Conservation (phyloP, 2,329 filamentous ascomycete species). For the Podosphaera leucotricha region DNA sequence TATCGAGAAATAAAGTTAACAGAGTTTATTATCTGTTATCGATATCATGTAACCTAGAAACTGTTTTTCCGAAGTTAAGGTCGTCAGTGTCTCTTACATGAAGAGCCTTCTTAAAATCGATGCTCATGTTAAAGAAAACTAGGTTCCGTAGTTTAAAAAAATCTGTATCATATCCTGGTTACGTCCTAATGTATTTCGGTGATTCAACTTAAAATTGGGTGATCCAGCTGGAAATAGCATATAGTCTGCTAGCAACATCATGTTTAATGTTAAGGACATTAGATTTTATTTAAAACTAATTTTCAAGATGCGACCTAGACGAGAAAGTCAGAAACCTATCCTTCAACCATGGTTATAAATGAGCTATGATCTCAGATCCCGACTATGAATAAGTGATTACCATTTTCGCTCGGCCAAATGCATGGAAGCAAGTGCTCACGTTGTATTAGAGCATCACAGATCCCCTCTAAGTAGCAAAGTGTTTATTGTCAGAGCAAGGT, state of each 20-base stretch:
- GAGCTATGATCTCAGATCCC: not conserved
- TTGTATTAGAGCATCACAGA: not conserved
- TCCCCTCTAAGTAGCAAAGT: not conserved
- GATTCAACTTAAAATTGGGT: not conserved
- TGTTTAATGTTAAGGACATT: not conserved
- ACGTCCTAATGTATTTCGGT: not conserved
- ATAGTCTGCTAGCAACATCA: not conserved
- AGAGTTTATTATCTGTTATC: constrained; percentile 14
- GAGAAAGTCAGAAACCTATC: not conserved
- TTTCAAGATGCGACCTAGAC: not conserved
- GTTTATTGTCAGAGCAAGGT: not conserved
- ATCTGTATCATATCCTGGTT: not conserved
- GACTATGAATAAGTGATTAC: not conserved
- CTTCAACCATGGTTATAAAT: not conserved
- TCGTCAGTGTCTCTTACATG: not conserved
- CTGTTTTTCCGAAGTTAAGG: not conserved
- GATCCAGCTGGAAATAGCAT: not conserved
- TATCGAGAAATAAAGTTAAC: too few species aligned
- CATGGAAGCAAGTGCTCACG: not conserved
- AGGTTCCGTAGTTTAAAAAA: not conserved
- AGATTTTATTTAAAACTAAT: not conserved
- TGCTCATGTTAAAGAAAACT: not conserved
- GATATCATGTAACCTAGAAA: not conserved
- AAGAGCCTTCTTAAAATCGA: not conserved
- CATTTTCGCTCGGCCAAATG: not conserved